A percentile compares a stretch with the other conserved stretches of the same genome.
Evolutionary conservation across 148 eudicot genomes (phyloP).

Genomic region (Amaranthus hypochondriacus): DNA sequence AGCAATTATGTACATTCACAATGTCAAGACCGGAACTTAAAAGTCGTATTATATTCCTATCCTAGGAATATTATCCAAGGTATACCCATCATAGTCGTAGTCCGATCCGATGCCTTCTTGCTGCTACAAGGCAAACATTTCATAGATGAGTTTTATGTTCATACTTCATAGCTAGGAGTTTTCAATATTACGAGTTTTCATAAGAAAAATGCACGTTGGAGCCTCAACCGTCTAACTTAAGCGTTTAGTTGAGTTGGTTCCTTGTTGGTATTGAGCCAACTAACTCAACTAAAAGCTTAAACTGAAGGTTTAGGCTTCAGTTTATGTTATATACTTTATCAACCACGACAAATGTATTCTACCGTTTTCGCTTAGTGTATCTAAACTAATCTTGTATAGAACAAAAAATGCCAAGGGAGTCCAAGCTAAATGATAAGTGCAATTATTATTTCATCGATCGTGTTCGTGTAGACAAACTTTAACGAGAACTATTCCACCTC

Average conservation of each 20-base stretch:
- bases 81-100: slow-evolving; percentile 57
- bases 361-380: too few relatives aligned
- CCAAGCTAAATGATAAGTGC: background rate
- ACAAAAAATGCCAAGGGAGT: too few relatives aligned
- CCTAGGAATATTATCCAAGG: slow-evolving; percentile 54
- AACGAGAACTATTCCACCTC: slow-evolving; percentile 19
- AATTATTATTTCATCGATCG: slow-evolving; percentile 4
- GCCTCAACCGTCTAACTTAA: too few relatives aligned
- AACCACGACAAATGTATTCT: background rate
- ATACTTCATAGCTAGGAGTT: background rate
- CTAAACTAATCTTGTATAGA: too few relatives aligned
- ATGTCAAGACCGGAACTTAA: slow-evolving; percentile 10
- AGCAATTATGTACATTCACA: slow-evolving; percentile 42
- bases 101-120: slow-evolving; percentile 58
- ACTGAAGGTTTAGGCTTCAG: too few relatives aligned
- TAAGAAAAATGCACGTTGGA: background rate
- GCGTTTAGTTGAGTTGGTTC: too few relatives aligned
- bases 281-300: too few relatives aligned
- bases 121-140: slow-evolving; percentile 41
- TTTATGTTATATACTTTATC: too few relatives aligned
- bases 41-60: background rate
- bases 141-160: slow-evolving; percentile 16
- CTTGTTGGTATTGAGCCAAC: too few relatives aligned
- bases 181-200: background rate
- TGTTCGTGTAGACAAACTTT: slow-evolving; percentile 12